phyloP scores from a whole-genome alignment of 495 filamentous ascomycete genomes.

The Opeltia flavorubescens region DNA sequence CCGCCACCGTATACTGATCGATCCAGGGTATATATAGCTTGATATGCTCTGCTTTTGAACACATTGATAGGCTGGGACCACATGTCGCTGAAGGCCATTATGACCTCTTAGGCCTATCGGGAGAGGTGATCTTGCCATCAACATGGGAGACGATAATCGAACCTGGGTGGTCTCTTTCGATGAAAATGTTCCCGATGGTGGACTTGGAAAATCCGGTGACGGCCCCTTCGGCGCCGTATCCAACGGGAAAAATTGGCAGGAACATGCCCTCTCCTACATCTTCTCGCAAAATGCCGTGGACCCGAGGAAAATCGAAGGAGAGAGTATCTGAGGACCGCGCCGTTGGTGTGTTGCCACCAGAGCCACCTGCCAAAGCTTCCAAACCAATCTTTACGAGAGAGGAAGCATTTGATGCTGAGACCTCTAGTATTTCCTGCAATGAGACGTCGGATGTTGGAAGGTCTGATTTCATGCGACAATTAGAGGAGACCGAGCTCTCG shows the following conservation, averaged over 20 bases:
- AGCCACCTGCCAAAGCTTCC: background rate
- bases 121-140: conserved; percentile 70
- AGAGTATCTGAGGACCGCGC: background rate
- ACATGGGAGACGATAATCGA: conserved; percentile 74
- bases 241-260: background rate
- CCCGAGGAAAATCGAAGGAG: background rate
- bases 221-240: conserved; percentile 20
- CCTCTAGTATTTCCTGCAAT: background rate
- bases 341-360: background rate
- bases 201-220: conserved; percentile 31
- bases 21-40: conserved; percentile 63
- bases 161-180: conserved; percentile 74
- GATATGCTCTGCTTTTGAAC: conserved; percentile 71
- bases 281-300: background rate
- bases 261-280: background rate
- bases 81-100: conserved; percentile 74
- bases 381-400: background rate
- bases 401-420: too few relatives aligned
- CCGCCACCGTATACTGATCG: background rate
- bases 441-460: background rate
- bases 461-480: background rate
- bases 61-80: conserved; percentile 65
- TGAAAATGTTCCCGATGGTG: conserved; percentile 91
- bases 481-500: background rate
- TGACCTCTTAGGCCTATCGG: conserved; percentile 68